Evolutionary conservation across 2,329 filamentous ascomycete genomes (phyloP).

Genomic region (Trichophyton equinum): DNA sequence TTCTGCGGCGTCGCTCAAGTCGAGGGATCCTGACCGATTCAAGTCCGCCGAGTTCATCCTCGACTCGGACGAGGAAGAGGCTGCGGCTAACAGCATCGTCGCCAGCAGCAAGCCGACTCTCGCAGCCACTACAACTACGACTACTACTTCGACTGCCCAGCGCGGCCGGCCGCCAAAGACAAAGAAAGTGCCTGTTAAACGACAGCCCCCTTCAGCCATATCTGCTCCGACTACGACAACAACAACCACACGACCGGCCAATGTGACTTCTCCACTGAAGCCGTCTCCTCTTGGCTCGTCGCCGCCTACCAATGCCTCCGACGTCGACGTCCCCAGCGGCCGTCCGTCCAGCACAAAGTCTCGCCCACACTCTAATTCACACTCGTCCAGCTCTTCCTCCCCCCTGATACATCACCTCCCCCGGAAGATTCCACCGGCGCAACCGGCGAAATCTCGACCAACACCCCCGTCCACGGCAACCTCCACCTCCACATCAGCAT

Average conservation of each 20-base stretch:
- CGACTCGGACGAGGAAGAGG: conserved; percentile 39
- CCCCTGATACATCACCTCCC: conserved; percentile 31
- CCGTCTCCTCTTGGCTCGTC: conserved; percentile 51
- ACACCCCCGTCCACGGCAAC: conserved; percentile 14
- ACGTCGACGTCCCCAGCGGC: conserved; percentile 36
- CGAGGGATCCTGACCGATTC: conserved; percentile 32
- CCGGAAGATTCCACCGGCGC: not conserved
- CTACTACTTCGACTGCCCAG: not conserved
- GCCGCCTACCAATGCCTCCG: conserved; percentile 48
- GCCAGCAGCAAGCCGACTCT: conserved; percentile 5
- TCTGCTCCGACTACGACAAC: conserved; percentile 25
- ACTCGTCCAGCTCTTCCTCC: conserved; percentile 36
- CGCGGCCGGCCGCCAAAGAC: conserved; percentile 1
- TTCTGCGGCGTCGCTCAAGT: conserved; percentile 10
- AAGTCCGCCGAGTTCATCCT: conserved; percentile 44
- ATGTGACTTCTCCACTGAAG: conserved; percentile 45
- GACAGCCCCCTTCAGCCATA: conserved; percentile 17
- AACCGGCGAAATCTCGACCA: conserved; percentile 12
- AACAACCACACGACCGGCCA: conserved; percentile 21
- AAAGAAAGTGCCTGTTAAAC: conserved; percentile 6
- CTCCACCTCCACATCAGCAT: conserved; percentile 14
- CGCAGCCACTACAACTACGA: conserved; percentile 5
- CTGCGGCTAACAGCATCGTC: conserved; percentile 20
- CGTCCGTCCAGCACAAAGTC: conserved; percentile 27
- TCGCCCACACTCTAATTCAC: conserved; percentile 16